Percentiles rank a stretch among this genome's conserved stretches.
Conservation (phyloP, 805 yeast species). For the Candida peoriensis region DNA sequence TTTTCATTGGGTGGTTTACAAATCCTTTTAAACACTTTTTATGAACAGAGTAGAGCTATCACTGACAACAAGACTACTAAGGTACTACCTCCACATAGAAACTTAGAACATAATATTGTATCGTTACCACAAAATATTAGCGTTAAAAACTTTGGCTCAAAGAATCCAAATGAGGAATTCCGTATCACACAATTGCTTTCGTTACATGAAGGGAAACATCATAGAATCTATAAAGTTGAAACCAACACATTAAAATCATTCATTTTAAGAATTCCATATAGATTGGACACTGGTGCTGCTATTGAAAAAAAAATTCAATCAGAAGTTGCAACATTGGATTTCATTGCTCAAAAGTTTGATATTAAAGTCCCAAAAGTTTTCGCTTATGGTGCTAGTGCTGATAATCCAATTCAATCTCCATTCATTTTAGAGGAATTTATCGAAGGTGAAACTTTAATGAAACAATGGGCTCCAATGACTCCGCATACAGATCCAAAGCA, state of each 20-base stretch:
- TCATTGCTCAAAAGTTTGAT: conserved; percentile 57
- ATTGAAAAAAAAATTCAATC: conserved; percentile 67
- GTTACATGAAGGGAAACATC: conserved; percentile 92
- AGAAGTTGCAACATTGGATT: conserved; percentile 94
- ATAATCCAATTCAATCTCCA: conserved; percentile 66
- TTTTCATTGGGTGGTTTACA: conserved; percentile 79
- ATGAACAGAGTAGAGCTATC: conserved; percentile 31
- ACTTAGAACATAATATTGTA: conserved; percentile 35
- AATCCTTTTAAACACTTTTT: conserved; percentile 42
- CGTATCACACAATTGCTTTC: conserved; percentile 70
- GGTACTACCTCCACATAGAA: conserved; percentile 29
- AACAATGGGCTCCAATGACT: conserved; percentile 81
- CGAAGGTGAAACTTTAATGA: conserved; percentile 81
- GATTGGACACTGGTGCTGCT: conserved; percentile 59
- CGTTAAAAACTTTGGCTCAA: conserved; percentile 37
- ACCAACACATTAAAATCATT: conserved; percentile 57
- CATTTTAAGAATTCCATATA: conserved; percentile 83
- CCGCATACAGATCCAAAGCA: conserved; percentile 51
- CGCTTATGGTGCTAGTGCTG: conserved; percentile 53
- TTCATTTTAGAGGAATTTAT: conserved; percentile 77
- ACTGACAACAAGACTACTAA: conserved; percentile 24
- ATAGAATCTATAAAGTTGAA: conserved; percentile 73
- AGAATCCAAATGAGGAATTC: conserved; percentile 38
- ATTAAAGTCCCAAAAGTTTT: conserved; percentile 70
- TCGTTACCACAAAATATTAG: conserved; percentile 46